Conservation (phyloP, 768 basidiomycete genomes). For the Podaxis mareebaensis region DNA sequence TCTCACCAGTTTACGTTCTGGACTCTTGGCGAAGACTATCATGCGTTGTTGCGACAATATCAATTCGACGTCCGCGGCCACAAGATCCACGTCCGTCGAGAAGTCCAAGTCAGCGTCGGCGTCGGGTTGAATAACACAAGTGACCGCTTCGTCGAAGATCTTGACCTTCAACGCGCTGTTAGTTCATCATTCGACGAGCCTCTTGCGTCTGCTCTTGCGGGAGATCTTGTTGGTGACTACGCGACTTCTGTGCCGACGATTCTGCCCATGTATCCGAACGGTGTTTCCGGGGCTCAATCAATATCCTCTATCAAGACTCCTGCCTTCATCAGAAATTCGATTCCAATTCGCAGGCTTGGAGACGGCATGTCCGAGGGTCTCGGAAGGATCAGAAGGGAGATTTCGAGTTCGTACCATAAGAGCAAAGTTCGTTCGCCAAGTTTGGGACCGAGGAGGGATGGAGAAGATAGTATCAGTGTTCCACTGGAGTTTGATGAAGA, state of each 20-base stretch:
- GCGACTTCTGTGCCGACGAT: constrained; percentile 37
- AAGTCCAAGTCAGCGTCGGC: constrained; percentile 44
- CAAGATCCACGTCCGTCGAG: constrained; percentile 70
- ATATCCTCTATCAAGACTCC: background rate
- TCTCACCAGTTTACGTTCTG: constrained; percentile 85
- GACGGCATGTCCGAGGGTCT: constrained; percentile 63
- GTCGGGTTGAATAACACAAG: constrained; percentile 22
- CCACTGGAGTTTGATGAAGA: constrained; percentile 67
- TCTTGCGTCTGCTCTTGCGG: constrained; percentile 69
- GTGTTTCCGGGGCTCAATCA: constrained; percentile 36
- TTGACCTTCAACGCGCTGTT: constrained; percentile 21
- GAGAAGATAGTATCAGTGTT: constrained; percentile 31
- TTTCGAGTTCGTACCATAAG: constrained; percentile 34
- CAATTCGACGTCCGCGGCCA: constrained; percentile 56
- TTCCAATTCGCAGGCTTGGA: constrained; percentile 56
- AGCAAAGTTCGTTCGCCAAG: constrained; percentile 43
- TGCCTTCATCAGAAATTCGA: constrained; percentile 34
- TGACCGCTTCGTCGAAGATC: constrained; percentile 57
- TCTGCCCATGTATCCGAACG: constrained; percentile 85
- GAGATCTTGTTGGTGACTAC: constrained; percentile 52
- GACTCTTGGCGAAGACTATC: constrained; percentile 74
- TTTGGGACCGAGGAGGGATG: constrained; percentile 27
- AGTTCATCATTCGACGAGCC: constrained; percentile 78
- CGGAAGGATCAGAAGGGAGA: constrained; percentile 57
- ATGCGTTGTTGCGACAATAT: constrained; percentile 69